Base-by-base conservation (phyloP, 805 yeast genomes). In the Pichia membranifaciens region DNA sequence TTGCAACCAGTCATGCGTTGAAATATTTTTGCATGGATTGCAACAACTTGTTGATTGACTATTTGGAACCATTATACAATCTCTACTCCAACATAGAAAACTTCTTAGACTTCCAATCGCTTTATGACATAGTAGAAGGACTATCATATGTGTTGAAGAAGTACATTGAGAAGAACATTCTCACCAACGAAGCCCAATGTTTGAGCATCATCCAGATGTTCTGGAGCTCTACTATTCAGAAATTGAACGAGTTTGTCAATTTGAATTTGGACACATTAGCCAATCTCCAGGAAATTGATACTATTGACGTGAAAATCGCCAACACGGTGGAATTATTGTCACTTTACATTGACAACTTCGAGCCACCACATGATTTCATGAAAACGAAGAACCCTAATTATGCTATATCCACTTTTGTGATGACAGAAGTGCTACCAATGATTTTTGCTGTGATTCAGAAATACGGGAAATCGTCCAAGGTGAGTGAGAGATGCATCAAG, bases 11-110 rank as follows among this genome's bases (percentile, higher is more conserved):
- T 0, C 90, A 87, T 65, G 95, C 99, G 0, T 73, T 93, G 58
- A 87, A 88, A 90, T 91, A 81, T 61, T 87, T 93, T 59, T 90
- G 97, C 68, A 85, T 87, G 59, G 99, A 95, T 66, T 93, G 99
- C 59, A 76, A 90, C 0, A 58, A 64, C 12, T 70, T 81, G 15
- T 68, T 93, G 54, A 76, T 81, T 17, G 75, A 75, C 41, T 87
- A 76, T 61, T 69, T 88, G 54, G 87, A 81, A 46, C 95, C 88
- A 62, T 71, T 93, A 48, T 80, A 82, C 55, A 73, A 78, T 53
- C 81, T 93, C 51, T 91, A 88, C 65, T 76, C 77, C 44, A 72
- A 71, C 49, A 71, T 83, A 25, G 63, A 63, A 28, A 70, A 69
- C 45, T 70, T 75, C 7, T 67, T 89, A 35, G 95, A 86, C 57